Conservation (phyloP, 2,329 filamentous ascomycete genomes). For the Lasiodiplodia hormozganensis region DNA sequence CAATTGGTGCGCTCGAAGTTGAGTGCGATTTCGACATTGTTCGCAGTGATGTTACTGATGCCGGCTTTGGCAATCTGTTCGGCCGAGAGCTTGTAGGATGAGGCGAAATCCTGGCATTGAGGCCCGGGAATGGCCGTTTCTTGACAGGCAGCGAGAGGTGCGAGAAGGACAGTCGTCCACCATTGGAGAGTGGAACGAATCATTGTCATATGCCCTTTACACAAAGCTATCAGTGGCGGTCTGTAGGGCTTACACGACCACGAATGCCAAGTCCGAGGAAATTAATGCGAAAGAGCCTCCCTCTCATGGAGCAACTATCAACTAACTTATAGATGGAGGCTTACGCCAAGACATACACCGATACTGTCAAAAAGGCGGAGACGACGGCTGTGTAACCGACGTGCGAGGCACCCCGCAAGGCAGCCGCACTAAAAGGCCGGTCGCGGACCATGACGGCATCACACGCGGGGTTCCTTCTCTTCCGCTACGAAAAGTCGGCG, state of each 20-base stretch:
- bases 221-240: not conserved
- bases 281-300: not conserved
- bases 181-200: not conserved
- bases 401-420: not conserved
- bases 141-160: not conserved
- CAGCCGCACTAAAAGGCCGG: not conserved
- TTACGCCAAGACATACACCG: not conserved
- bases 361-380: not conserved
- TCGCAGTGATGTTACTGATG: slow-evolving; percentile 17
- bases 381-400: not conserved
- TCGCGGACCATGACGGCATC: not conserved
- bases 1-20: slow-evolving; percentile 40
- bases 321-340: not conserved
- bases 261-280: not conserved
- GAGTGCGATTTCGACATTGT: slow-evolving; percentile 35
- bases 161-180: not conserved
- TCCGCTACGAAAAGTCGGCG: not conserved
- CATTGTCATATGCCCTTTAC: not conserved
- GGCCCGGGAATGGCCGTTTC: not conserved
- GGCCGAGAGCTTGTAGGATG: slow-evolving; percentile 1
- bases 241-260: not conserved
- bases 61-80: slow-evolving; percentile 3
- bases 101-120: slow-evolving; percentile 20
- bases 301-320: not conserved
- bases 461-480: not conserved